Evolutionary conservation across 2,329 filamentous ascomycete species (phyloP).

Genomic region (Trichoderma sp.): DNA sequence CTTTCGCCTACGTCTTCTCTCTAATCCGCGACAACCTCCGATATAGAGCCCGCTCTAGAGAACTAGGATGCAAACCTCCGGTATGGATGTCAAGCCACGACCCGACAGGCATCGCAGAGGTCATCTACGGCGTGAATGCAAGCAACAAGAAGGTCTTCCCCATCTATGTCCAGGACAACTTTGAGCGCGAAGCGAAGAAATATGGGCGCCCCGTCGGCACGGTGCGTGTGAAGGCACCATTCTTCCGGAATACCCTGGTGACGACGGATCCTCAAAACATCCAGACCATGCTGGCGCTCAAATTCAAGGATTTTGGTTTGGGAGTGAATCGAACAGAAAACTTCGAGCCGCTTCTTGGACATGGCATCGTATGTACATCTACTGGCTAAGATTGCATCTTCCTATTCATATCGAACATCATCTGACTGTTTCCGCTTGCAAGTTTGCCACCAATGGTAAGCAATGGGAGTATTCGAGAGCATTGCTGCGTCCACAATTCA

Average conservation of each 20-base stretch:
- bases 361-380: conserved; percentile 39
- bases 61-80: conserved; percentile 32
- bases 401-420: neutral
- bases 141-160: conserved; percentile 31
- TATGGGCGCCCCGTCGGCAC: conserved; percentile 32
- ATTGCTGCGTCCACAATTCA: conserved; percentile 47
- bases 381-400: neutral
- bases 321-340: conserved; percentile 34
- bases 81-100: conserved; percentile 27
- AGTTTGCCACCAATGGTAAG: conserved; percentile 43
- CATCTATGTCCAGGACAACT: conserved; percentile 19
- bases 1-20: conserved; percentile 28
- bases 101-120: conserved; percentile 28
- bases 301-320: conserved; percentile 37
- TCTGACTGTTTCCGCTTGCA: neutral
- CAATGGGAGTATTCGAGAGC: conserved; percentile 44
- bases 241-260: conserved; percentile 32
- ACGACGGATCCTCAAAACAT: conserved; percentile 37
- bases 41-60: conserved; percentile 26
- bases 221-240: conserved; percentile 27
- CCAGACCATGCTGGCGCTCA: conserved; percentile 36
- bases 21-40: conserved; percentile 18
- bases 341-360: conserved; percentile 48
- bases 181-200: conserved; percentile 8
- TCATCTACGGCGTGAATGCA: conserved; percentile 28